A percentile compares a stretch with the other conserved stretches of the same genome.
Evolutionary conservation across 768 basidiomycete species (phyloP).

Genomic region (Boletus reticulatus): DNA sequence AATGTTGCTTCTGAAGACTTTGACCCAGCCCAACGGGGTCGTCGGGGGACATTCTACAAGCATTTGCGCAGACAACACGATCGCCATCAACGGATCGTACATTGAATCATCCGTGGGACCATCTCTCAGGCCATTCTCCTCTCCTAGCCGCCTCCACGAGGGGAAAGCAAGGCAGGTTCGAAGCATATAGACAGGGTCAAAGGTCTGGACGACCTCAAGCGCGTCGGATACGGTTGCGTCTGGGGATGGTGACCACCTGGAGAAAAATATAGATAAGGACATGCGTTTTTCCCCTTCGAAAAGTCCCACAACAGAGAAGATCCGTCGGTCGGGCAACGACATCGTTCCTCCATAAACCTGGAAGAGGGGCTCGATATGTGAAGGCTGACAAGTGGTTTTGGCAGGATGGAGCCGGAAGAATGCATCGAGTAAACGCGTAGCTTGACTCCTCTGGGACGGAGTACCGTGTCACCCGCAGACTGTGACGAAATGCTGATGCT

Average conservation of each 20-base stretch:
- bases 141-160: slow-evolving; percentile 51
- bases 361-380: slow-evolving; percentile 76
- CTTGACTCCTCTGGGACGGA: slow-evolving; percentile 38
- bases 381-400: slow-evolving; percentile 85
- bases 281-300: slow-evolving; percentile 71
- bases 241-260: slow-evolving; percentile 57
- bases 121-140: slow-evolving; percentile 29
- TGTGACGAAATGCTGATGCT: slow-evolving; percentile 61
- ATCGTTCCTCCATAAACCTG: slow-evolving; percentile 73
- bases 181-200: slow-evolving; percentile 69
- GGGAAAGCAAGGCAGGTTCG: slow-evolving; percentile 75
- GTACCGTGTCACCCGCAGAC: slow-evolving; percentile 32
- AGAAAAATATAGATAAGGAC: slow-evolving; percentile 62
- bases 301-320: slow-evolving; percentile 74
- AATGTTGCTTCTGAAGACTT: slow-evolving; percentile 79
- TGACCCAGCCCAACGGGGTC: slow-evolving; percentile 73
- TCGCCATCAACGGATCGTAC: slow-evolving; percentile 81
- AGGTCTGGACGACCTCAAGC: slow-evolving; percentile 63
- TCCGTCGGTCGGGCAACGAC: slow-evolving; percentile 56
- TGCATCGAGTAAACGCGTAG: slow-evolving; percentile 56
- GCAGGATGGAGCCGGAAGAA: slow-evolving; percentile 76
- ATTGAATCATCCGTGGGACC: slow-evolving; percentile 38
- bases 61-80: slow-evolving; percentile 63
- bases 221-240: slow-evolving; percentile 43
- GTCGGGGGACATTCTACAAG: slow-evolving; percentile 57